A percentile compares a stretch with the other conserved stretches of the same genome.
Conservation (phyloP, 75 land plant genomes). For the Azolla pinnata region DNA sequence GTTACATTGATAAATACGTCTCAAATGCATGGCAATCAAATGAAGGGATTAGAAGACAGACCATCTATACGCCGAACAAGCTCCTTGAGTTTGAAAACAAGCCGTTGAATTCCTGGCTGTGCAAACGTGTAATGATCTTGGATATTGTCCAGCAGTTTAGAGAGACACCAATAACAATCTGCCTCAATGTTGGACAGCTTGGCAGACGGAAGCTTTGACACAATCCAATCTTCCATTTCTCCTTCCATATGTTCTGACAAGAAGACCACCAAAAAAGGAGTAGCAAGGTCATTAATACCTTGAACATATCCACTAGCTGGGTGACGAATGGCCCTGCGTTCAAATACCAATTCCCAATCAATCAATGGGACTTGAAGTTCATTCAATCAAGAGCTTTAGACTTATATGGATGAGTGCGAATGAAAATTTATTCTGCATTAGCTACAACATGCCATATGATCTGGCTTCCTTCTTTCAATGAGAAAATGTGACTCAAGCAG, state of each 20-base stretch:
- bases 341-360: neutral
- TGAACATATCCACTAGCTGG: constrained; percentile 99
- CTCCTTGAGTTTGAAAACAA: constrained; percentile 93
- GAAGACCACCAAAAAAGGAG: constrained; percentile 94
- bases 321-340: constrained; percentile 99
- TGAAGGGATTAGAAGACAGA: constrained; percentile 6
- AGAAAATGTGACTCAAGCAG: too few species aligned
- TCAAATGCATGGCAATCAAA: neutral
- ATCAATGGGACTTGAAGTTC: too few species aligned
- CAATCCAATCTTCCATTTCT: constrained; percentile 63
- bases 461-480: too few species aligned
- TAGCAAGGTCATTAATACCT: constrained; percentile 96
- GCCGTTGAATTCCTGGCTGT: constrained; percentile 97
- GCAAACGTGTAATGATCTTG: constrained; percentile 99
- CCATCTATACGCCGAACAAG: constrained; percentile 94
- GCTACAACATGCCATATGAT: too few species aligned
- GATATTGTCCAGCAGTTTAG: constrained; percentile 93
- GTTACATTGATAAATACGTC: neutral
- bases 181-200: constrained; percentile 66
- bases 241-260: constrained; percentile 83
- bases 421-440: too few species aligned
- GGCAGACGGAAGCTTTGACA: constrained; percentile 45
- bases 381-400: too few species aligned
- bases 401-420: too few species aligned
- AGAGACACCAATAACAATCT: constrained; percentile 93